These are phyloP conservation scores for Capsella rubella DNA, from an alignment of 441 rosid genomes.

Conservation along the genomic window DNA sequence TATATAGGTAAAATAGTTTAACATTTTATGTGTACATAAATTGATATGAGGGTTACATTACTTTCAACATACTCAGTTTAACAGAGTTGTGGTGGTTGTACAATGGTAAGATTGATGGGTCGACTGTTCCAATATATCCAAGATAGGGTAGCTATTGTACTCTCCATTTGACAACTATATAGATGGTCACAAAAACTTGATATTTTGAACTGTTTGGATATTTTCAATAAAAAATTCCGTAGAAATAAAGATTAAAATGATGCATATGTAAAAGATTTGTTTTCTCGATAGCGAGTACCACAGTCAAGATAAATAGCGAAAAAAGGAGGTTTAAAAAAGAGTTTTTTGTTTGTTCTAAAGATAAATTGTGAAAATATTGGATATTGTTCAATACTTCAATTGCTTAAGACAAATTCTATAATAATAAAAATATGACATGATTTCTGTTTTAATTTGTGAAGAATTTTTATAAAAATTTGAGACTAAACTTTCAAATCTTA, in stretches of 20 bases:
- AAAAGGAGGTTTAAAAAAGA: no score
- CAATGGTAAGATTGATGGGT: slow-evolving; percentile 35
- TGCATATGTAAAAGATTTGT: background rate
- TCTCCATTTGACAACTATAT: slow-evolving; percentile 38
- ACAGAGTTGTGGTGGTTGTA: slow-evolving; percentile 32
- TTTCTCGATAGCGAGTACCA: no score
- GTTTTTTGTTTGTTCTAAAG: no score
- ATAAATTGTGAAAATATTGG: no score
- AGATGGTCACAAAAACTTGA: slow-evolving; percentile 39
- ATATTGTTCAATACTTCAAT: no score
- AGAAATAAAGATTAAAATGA: background rate
- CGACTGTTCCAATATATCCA: slow-evolving; percentile 36
- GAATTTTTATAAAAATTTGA: no score
- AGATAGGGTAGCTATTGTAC: slow-evolving; percentile 35
- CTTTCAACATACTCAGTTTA: slow-evolving; percentile 18
- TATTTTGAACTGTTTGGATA: slow-evolving; percentile 29
- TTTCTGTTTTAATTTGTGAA: no score
- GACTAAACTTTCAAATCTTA: background rate
- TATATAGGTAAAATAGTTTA: background rate
- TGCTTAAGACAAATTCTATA: no score
- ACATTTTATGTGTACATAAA: background rate
- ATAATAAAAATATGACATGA: no score
- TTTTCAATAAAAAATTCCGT: slow-evolving; percentile 1
- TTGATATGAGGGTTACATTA: background rate
- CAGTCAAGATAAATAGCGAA: no score